Percentiles rank a stretch among this genome's conserved stretches.
Conservation (phyloP, 2,329 filamentous ascomycete species). For the Byssochlamys sp. region DNA sequence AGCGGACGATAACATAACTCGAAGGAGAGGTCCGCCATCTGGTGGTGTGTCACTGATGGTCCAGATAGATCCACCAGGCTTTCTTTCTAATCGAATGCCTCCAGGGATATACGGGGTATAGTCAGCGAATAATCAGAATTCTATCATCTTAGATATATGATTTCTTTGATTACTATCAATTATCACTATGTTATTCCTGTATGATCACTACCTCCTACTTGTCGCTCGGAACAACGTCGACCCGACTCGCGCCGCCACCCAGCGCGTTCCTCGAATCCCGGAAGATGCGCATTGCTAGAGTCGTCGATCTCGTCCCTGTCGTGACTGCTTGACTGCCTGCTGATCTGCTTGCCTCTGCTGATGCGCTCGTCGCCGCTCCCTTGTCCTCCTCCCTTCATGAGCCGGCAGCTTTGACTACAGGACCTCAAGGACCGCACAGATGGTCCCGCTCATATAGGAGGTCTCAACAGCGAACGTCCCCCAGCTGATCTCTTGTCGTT, state of each 20-base stretch:
- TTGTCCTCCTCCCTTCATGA: background rate
- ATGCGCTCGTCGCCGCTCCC: background rate
- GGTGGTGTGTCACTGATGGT: background rate
- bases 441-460: conserved; percentile 13
- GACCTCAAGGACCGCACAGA: conserved; percentile 13
- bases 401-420: conserved; percentile 9
- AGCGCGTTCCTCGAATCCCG: background rate
- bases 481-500: background rate
- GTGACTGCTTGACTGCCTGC: background rate
- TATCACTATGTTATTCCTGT: no score
- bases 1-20: background rate
- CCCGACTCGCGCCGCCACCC: conserved; percentile 11
- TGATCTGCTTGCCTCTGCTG: background rate
- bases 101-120: background rate
- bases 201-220: no score
- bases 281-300: background rate
- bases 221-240: conserved; percentile 21
- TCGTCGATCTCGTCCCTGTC: background rate
- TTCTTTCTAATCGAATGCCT: no score
- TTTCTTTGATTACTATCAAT: no score
- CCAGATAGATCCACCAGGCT: background rate
- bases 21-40: background rate
- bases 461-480: background rate
- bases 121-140: no score
- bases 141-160: no score